Percentiles rank a stretch among this genome's conserved stretches.
Evolutionary conservation across 2,329 filamentous ascomycete species (phyloP).

Genomic region (Monosporascus ibericus): DNA sequence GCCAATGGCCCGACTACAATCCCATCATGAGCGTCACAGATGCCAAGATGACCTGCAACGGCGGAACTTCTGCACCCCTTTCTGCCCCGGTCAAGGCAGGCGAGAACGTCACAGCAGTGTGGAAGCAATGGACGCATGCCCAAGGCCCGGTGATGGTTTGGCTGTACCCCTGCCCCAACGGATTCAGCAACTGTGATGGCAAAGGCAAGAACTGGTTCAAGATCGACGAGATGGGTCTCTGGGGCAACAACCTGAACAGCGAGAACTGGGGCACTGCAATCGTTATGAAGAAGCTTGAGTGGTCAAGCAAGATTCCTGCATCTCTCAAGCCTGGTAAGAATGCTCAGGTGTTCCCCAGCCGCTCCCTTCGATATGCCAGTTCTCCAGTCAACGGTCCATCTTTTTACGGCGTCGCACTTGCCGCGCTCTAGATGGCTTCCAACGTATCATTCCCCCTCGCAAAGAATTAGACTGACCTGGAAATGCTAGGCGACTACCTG

Average conservation of each 20-base stretch:
- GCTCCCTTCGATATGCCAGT: too few species aligned
- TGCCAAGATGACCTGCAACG: constrained; percentile 49
- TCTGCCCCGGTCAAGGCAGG: constrained; percentile 41
- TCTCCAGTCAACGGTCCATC: too few species aligned
- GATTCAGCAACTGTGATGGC: constrained; percentile 44
- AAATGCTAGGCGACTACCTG: constrained; percentile 39
- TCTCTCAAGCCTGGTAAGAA: constrained; percentile 34
- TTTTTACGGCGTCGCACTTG: too few species aligned
- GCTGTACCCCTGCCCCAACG: constrained; percentile 45
- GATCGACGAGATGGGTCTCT: constrained; percentile 48
- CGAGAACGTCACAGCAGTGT: constrained; percentile 40
- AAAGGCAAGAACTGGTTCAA: constrained; percentile 52
- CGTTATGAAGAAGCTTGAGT: constrained; percentile 38
- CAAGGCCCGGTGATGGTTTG: constrained; percentile 56
- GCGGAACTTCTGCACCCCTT: constrained; percentile 40
- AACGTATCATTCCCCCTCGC: too few species aligned
- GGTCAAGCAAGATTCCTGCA: constrained; percentile 44
- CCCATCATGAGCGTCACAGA: constrained; percentile 43
- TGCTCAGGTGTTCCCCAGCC: too few species aligned
- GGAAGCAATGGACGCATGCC: constrained; percentile 52
- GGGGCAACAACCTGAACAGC: constrained; percentile 35
- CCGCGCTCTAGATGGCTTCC: too few species aligned
- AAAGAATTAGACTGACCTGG: not conserved
- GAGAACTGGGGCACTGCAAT: constrained; percentile 42
- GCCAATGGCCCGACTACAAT: constrained; percentile 53